Conservation (phyloP, 2,329 filamentous ascomycete species). For the Fusarium pseudograminearum region DNA sequence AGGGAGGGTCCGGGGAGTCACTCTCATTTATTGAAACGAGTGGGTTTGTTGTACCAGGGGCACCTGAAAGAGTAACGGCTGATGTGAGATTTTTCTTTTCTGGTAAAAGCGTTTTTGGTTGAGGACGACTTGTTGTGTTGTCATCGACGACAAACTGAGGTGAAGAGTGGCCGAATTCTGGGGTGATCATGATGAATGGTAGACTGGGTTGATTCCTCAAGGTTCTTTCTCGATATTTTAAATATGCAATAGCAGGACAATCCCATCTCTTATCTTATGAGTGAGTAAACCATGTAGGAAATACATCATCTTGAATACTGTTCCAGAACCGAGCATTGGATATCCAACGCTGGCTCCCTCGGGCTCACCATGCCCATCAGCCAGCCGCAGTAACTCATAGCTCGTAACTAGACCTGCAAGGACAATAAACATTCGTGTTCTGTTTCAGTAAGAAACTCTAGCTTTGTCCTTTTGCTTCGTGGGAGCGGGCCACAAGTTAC, state of each 20-base stretch:
- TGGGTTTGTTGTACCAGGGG: background rate
- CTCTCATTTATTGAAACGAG: background rate
- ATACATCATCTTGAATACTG: background rate
- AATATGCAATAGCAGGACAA: background rate
- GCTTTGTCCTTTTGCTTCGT: background rate
- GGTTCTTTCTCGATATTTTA: background rate
- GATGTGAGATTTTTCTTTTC: background rate
- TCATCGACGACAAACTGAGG: background rate
- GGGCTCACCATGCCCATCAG: conserved; percentile 7
- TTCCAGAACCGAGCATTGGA: background rate
- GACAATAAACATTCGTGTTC: conserved; percentile 3
- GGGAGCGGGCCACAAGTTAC: background rate
- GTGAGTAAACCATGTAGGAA: background rate
- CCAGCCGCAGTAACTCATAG: conserved; percentile 5
- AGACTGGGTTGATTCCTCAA: background rate
- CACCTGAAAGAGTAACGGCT: background rate
- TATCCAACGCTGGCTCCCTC: background rate
- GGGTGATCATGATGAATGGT: conserved; percentile 1
- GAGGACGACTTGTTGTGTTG: background rate
- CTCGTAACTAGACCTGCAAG: conserved; percentile 10
- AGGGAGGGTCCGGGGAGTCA: background rate
- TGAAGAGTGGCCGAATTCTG: background rate
- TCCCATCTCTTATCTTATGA: background rate
- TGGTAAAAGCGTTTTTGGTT: background rate
- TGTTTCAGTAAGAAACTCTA: background rate